Conservation (phyloP, 768 basidiomycete genomes). For the Lactarius vividus region DNA sequence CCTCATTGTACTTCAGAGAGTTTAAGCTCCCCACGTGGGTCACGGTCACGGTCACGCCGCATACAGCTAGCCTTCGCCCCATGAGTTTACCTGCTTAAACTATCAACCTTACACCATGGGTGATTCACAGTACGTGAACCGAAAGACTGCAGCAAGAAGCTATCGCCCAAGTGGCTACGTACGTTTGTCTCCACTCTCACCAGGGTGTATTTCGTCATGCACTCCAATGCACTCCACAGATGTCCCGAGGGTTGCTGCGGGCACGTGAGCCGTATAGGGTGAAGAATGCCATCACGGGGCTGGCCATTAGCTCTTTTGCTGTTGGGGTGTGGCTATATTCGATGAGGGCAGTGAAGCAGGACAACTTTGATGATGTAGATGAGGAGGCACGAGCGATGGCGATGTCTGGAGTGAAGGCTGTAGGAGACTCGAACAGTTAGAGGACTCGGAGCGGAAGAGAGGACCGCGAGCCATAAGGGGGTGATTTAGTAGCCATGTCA, state of each 20-base stretch:
- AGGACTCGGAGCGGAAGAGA: constrained; percentile 61
- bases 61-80: not conserved
- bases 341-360: constrained; percentile 52
- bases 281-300: constrained; percentile 77
- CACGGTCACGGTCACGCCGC: not conserved
- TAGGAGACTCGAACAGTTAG: constrained; percentile 29
- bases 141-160: constrained; percentile 42
- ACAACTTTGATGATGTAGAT: constrained; percentile 35
- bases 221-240: constrained; percentile 9
- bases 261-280: constrained; percentile 82
- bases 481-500: not conserved
- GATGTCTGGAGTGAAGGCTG: constrained; percentile 17
- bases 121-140: constrained; percentile 41
- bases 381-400: constrained; percentile 54
- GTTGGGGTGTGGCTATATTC: constrained; percentile 89
- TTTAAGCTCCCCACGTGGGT: no score
- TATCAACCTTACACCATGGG: constrained; percentile 4
- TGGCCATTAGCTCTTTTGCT: constrained; percentile 67
- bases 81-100: not conserved
- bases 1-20: not conserved
- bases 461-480: constrained; percentile 53
- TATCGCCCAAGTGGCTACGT: constrained; percentile 57
- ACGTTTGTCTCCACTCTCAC: constrained; percentile 26
- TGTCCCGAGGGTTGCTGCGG: constrained; percentile 85
- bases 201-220: not conserved